A percentile compares a stretch with the other conserved stretches of the same genome.
Evolutionary conservation across 139 green algal species (phyloP).

Genomic region (Tetradesmus lagerheimii): DNA sequence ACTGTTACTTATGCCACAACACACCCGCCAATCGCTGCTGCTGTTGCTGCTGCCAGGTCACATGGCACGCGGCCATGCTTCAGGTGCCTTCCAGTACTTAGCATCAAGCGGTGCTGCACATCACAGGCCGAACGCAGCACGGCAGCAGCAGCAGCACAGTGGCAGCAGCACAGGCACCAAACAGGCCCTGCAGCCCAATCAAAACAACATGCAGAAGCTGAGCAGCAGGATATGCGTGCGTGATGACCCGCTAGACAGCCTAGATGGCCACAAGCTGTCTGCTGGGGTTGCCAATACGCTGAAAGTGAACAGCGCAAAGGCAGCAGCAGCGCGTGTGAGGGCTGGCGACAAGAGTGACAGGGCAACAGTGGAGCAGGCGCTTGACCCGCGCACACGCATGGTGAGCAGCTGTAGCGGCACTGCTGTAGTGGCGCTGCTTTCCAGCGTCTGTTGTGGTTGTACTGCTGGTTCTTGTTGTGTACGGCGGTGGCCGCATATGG

Average conservation of each 20-base stretch:
- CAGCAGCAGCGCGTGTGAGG: constrained; percentile 67
- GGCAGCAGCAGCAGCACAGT: constrained; percentile 41
- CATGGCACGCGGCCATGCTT: constrained; percentile 36
- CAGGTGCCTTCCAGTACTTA: constrained; percentile 28
- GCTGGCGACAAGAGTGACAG: constrained; percentile 86
- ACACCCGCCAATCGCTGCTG: not conserved
- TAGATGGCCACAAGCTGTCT: constrained; percentile 59
- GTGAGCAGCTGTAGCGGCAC: constrained; percentile 54
- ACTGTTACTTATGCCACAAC: not conserved
- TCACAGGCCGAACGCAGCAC: constrained; percentile 37
- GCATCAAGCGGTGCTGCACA: not conserved
- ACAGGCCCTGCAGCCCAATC: constrained; percentile 57
- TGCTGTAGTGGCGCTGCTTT: not conserved
- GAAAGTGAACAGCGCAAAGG: constrained; percentile 50
- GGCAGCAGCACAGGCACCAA: constrained; percentile 6
- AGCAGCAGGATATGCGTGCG: constrained; percentile 61
- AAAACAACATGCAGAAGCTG: constrained; percentile 66
- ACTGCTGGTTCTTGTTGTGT: no score
- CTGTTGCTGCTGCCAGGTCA: constrained; percentile 25
- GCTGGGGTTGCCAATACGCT: constrained; percentile 58
- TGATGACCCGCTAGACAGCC: constrained; percentile 66
- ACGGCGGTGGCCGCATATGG: no score
- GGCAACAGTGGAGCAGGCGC: constrained; percentile 89
- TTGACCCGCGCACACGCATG: constrained; percentile 96
- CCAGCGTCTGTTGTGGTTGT: no score